Evolutionary conservation across 129 eudicot species (phyloP), one percentile per base, ranked within the genome.

Genomic region (Smallanthus sonchifolius): DNA sequence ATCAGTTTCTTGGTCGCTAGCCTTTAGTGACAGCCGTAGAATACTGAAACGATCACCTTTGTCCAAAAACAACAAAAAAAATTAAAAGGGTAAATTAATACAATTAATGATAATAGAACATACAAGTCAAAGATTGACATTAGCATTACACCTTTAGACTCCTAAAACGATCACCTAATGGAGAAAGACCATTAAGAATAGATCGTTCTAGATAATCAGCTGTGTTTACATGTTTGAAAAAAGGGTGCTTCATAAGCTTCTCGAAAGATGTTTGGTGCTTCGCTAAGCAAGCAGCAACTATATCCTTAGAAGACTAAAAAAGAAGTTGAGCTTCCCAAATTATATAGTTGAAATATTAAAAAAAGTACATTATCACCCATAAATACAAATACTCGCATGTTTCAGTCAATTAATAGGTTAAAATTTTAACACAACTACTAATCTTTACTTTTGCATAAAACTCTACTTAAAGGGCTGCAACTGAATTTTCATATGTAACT

Each of bases 221-320:
- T 57, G 95, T 65, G 38, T 85, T 86, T 38, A 95, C 90, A 73
- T 92, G 94, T 69, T 87, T 92, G 48, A 92, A 92, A 80, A 92
- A 92, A 42, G 77, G 80, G 69, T 92, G 98, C 83, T 89, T 92
- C 84, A 92, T 37, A 64, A 92, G 95, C 84, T 92, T 92, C 63
- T 92, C 98, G 1, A 96, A 75, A 63, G 87, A 72, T 35, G 98
- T 92, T 48, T 94, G 98, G 81, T 92, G 96, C 79, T 92, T 92
- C 55, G 87, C 98, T 80, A 92, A 87, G 86, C 98, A 92, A 75
- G 95, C 87, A 76, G 96, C 94, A 14, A 92, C 96, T 90, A 92
- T 42, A 47, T 89, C 96, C 72, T 83, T 92, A 71, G 89, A 92
- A 60, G 98, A 82, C 98, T 92, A 87, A 68, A 75, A 63, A 28